Evolutionary conservation across 1,139 yeast genomes (phyloP).

Genomic region (Cylindricascospora bacillispora): DNA sequence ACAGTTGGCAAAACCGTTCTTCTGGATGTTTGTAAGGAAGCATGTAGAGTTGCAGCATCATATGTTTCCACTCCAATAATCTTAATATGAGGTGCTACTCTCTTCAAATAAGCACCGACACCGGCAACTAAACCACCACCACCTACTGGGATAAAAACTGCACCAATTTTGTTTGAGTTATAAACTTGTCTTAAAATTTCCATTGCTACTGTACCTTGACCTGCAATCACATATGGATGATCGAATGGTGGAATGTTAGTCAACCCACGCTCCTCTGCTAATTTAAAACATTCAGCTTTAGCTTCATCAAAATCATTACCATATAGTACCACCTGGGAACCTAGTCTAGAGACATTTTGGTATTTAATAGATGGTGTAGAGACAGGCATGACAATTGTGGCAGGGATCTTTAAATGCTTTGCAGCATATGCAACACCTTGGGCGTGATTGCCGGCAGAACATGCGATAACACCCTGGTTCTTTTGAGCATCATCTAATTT

Average conservation of each 20-base stretch:
- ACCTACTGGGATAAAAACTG: conserved; percentile 87
- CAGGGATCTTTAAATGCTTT: conserved; percentile 68
- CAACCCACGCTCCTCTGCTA: conserved; percentile 55
- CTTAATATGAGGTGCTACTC: conserved; percentile 95
- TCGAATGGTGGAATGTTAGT: conserved; percentile 94
- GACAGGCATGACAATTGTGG: conserved; percentile 96
- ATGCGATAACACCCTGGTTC: conserved; percentile 85
- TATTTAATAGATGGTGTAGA: conserved; percentile 93
- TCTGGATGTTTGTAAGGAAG: conserved; percentile 47
- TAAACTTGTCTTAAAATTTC: conserved; percentile 82
- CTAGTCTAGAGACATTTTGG: conserved; percentile 79
- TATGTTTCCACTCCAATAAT: conserved; percentile 91
- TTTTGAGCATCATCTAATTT: conserved; percentile 58
- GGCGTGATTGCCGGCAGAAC: conserved; percentile 98
- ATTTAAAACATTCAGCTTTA: conserved; percentile 70
- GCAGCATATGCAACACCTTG: conserved; percentile 98
- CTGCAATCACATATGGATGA: conserved; percentile 98
- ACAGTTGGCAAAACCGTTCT: conserved; percentile 52
- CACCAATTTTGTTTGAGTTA: conserved; percentile 50
- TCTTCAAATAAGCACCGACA: conserved; percentile 74
- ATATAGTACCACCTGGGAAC: conserved; percentile 81
- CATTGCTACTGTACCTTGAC: conserved; percentile 95
- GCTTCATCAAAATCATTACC: conserved; percentile 95
- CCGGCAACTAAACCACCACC: conserved; percentile 97
- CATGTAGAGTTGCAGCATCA: conserved; percentile 85